phyloP scores from a whole-genome alignment of 768 basidiomycete species.

The Leccinum variicolor region DNA sequence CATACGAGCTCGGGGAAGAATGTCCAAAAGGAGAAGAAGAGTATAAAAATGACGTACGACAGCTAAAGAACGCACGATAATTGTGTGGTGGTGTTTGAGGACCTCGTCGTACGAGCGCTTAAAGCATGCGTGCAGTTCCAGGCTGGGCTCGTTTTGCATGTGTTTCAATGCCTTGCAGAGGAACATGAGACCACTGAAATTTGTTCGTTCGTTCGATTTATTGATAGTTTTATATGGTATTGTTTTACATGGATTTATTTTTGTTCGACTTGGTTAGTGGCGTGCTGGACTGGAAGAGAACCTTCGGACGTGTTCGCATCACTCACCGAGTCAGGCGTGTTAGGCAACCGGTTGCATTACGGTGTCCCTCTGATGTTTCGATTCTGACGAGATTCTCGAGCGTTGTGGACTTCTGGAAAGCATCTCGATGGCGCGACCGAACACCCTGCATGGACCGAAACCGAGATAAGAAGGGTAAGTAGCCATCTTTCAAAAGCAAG shows the following conservation, averaged over 20 bases:
- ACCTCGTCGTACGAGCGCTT: constrained; percentile 67
- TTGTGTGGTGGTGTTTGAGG: constrained; percentile 62
- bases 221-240: not conserved
- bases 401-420: constrained; percentile 45
- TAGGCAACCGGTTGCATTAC: constrained; percentile 57
- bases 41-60: constrained; percentile 22
- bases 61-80: constrained; percentile 56
- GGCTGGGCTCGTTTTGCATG: constrained; percentile 50
- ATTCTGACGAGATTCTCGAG: constrained; percentile 58
- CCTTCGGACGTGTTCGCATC: constrained; percentile 19
- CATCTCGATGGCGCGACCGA: constrained; percentile 48
- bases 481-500: constrained; percentile 6
- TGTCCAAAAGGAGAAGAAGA: not conserved
- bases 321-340: constrained; percentile 62
- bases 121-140: constrained; percentile 67
- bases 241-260: not conserved
- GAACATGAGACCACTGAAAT: constrained; percentile 59
- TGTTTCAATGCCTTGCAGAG: constrained; percentile 65
- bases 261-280: constrained; percentile 1
- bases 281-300: not conserved
- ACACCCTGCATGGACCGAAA: constrained; percentile 49
- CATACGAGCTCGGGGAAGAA: not conserved
- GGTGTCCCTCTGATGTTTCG: constrained; percentile 42
- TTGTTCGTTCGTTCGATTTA: not conserved
- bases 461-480: constrained; percentile 5